phyloP scores from a whole-genome alignment of 2,329 filamentous ascomycete genomes.

The Blumeria hordei region DNA sequence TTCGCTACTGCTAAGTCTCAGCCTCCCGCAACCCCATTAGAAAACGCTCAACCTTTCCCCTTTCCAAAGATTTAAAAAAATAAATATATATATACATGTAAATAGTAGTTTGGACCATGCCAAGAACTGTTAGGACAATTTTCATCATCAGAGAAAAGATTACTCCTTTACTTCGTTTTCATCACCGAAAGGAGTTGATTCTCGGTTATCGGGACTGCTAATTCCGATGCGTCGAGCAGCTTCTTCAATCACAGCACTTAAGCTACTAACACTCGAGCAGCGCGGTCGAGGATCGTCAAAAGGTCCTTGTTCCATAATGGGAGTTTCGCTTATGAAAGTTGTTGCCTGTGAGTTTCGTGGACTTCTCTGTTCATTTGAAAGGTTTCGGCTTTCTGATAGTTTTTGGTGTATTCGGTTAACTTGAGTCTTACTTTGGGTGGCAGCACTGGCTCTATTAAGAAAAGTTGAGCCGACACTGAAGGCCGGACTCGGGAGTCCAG shows the following conservation, averaged over 20 bases:
- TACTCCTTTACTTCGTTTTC: slow-evolving; percentile 29
- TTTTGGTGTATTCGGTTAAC: slow-evolving; percentile 32
- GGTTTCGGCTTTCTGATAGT: slow-evolving; percentile 18
- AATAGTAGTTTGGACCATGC: background rate
- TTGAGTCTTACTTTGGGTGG: slow-evolving; percentile 32
- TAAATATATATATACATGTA: background rate
- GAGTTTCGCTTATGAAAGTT: slow-evolving; percentile 26
- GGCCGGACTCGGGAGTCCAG: slow-evolving; percentile 27
- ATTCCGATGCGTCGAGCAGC: slow-evolving; percentile 14
- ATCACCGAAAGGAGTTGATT: slow-evolving; percentile 31
- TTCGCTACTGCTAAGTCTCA: too few species aligned
- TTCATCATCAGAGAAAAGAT: slow-evolving; percentile 4
- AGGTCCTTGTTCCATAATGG: slow-evolving; percentile 27
- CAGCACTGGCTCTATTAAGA: slow-evolving; percentile 35
- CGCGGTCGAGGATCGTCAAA: slow-evolving; percentile 26
- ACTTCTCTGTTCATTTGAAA: slow-evolving; percentile 4
- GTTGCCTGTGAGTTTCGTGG: slow-evolving; percentile 21
- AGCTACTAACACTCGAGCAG: slow-evolving; percentile 20
- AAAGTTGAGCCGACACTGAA: slow-evolving; percentile 47
- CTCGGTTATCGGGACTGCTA: slow-evolving; percentile 5
- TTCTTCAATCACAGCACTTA: slow-evolving; percentile 32
- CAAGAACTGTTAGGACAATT: background rate
- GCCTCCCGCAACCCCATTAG: too few species aligned
- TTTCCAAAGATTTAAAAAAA: background rate
- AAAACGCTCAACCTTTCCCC: background rate